Conservation (phyloP, 441 rosid species). For the Caryocar brasiliense region DNA sequence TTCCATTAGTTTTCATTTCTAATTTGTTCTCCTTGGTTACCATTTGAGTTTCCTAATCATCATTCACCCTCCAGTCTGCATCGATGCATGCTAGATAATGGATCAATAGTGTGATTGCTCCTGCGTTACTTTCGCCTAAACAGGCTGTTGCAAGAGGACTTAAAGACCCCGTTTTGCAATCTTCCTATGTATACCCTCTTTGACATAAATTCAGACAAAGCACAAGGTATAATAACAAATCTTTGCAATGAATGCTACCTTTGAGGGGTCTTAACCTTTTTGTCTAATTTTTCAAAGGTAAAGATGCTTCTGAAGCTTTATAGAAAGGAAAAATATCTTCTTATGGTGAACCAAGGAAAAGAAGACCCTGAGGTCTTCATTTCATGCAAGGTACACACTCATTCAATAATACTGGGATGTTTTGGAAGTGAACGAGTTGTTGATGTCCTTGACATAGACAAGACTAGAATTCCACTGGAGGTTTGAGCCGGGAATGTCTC, state of each 20-base stretch:
- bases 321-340: constrained; percentile 59
- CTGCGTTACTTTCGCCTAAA: constrained; percentile 11
- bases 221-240: too few species aligned
- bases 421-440: neutral
- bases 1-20: too few species aligned
- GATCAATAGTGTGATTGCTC: neutral
- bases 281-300: constrained; percentile 39
- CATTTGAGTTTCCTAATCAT: neutral
- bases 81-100: neutral
- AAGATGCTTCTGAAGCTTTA: constrained; percentile 48
- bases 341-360: constrained; percentile 32
- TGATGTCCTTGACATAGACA: neutral
- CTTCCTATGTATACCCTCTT: too few species aligned
- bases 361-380: constrained; percentile 50
- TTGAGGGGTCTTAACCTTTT: too few species aligned
- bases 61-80: neutral
- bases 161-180: constrained; percentile 94
- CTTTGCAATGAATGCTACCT: too few species aligned
- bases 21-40: too few species aligned
- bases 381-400: constrained; percentile 57
- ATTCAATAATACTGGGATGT: neutral
- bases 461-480: constrained; percentile 28
- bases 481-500: constrained; percentile 69
- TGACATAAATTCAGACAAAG: too few species aligned
- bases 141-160: constrained; percentile 96